Evolutionary conservation across 345 rosid genomes (phyloP).

Genomic region (Pelargonium nanum): DNA sequence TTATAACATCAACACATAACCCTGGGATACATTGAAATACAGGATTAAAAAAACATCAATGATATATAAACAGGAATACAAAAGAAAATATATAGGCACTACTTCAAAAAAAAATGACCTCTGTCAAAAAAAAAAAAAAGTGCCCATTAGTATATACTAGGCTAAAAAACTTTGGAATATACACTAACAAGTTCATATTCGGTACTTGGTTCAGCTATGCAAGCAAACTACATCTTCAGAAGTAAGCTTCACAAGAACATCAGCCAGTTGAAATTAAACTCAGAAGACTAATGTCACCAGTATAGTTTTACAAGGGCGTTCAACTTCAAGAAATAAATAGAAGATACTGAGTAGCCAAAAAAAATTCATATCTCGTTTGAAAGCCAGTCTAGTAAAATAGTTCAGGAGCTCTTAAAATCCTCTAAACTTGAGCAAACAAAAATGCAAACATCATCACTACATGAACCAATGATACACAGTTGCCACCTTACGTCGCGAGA

Average conservation of each 20-base stretch:
- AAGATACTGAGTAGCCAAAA: not conserved
- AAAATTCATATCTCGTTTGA: not conserved
- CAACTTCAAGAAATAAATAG: no score
- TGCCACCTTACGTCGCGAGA: conserved; percentile 97
- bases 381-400: not conserved
- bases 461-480: conserved; percentile 32
- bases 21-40: not conserved
- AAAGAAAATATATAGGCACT: not conserved
- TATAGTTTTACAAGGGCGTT: not conserved
- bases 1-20: not conserved
- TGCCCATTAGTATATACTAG: not conserved
- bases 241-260: no score
- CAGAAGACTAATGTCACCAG: not conserved
- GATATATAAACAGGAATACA: not conserved
- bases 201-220: not conserved
- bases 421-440: not conserved
- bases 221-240: not conserved
- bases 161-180: not conserved
- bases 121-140: no score
- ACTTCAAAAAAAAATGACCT: no score
- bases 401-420: not conserved
- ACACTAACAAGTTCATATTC: not conserved
- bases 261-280: not conserved
- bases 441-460: not conserved
- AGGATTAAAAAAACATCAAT: not conserved